Base-by-base conservation (phyloP, 805 yeast genomes). In the Candida insectorum region DNA sequence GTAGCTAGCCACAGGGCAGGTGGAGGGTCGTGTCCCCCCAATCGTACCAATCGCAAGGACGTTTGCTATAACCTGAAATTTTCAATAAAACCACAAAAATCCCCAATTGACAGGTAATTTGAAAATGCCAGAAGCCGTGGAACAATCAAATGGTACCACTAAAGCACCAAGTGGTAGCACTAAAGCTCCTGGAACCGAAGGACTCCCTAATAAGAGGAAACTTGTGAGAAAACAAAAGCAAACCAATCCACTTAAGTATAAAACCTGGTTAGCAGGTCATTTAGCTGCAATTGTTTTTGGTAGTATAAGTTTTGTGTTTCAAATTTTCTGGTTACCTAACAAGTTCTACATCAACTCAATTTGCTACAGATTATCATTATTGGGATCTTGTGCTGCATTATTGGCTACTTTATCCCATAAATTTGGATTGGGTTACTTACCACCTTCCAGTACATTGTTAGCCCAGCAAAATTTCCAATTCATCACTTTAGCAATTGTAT, bases 401-500 rank as follows among this genome's bases (percentile, higher is more conserved):
- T 40, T 69, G 1, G 60, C 79, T 26, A 70, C 85, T 1, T 62
- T 77, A 33, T 48, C 71, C 20, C 80, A 81, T 29, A 77, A 76
- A 43, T 80, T 79, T 60, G 79, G 79, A 16, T 62, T 76, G 13
- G 61, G 66, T 18, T 65, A 71, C 33, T 52, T 62, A 40, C 94
- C 95, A 5, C 69, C 79, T 4, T 69, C 77, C 51, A 71, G 73
- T 36, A 75, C 79, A 4, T 62, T 88, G 52, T 51, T 85, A 34
- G 79, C 88, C 7, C 75, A 86, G 16, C 86, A 77, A 45, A 84
- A 85, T 53, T 83, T 83, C 65, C 96, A 86, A 57, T 76, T 74
- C 49, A 60, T 79, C 34, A 41, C 74, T 3, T 56, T 83, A 35
- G 73, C 79, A 0, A 17, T 53, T 3, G 58, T 77, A 13, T 84